Evolutionary conservation across 495 filamentous ascomycete genomes (phyloP).

Genomic region (Talaromyces trachyspermus): DNA sequence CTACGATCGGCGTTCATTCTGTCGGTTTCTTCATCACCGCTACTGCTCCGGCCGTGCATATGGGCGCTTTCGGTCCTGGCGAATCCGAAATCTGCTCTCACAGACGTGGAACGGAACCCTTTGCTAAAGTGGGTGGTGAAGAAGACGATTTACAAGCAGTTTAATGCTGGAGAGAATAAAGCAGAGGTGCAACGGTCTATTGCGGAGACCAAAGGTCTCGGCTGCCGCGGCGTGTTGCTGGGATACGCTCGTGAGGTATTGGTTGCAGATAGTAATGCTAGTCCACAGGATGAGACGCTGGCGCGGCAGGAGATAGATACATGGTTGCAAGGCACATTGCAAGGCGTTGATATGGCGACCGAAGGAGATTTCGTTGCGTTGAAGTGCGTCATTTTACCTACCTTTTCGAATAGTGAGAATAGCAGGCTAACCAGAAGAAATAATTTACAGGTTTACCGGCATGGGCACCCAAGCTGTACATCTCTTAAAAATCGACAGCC

Average conservation of each 20-base stretch:
- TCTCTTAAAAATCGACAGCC: constrained; percentile 46
- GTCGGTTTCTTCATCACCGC: constrained; percentile 68
- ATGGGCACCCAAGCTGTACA: constrained; percentile 71
- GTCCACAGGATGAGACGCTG: constrained; percentile 25
- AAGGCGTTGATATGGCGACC: constrained; percentile 66
- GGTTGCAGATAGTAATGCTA: constrained; percentile 28
- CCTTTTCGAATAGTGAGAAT: no score
- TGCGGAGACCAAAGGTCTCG: constrained; percentile 34
- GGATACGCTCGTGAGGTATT: constrained; percentile 43
- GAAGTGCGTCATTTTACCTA: constrained; percentile 47
- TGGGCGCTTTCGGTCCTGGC: constrained; percentile 62
- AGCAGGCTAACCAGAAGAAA: constrained; percentile 4
- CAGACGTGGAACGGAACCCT: constrained; percentile 41
- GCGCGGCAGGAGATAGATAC: constrained; percentile 53
- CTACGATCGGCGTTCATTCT: constrained; percentile 74
- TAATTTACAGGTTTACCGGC: constrained; percentile 80
- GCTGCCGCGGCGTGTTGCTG: constrained; percentile 40
- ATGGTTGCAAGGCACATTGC: constrained; percentile 69
- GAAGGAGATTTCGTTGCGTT: constrained; percentile 80
- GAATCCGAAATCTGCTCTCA: constrained; percentile 50
- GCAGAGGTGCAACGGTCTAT: constrained; percentile 38
- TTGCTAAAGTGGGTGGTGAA: constrained; percentile 37
- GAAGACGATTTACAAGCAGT: constrained; percentile 44
- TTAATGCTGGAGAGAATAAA: constrained; percentile 44
- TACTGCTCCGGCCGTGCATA: constrained; percentile 65